These are phyloP conservation scores for Plantago elongata DNA, from an alignment of 257 asterid genomes.

Conservation along the genomic window DNA sequence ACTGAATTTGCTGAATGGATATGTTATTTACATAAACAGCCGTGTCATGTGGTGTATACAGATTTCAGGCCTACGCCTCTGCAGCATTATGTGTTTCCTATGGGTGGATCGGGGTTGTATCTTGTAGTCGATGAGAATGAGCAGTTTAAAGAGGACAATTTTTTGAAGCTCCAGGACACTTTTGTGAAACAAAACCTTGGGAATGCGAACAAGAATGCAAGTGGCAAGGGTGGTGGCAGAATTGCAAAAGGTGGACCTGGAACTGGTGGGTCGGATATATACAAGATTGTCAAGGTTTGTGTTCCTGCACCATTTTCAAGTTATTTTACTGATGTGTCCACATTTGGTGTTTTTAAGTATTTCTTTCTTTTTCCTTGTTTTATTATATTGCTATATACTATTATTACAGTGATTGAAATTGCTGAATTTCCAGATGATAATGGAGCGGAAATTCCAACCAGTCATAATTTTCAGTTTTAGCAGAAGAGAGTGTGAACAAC, in stretches of 20 bases:
- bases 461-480: conserved; percentile 97
- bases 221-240: conserved; percentile 59
- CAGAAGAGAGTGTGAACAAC: conserved; percentile 97
- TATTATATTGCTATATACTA: not conserved
- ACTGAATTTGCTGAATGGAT: conserved; percentile 99
- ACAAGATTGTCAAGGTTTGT: conserved; percentile 89
- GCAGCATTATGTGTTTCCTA: conserved; percentile 91
- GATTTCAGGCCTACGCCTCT: conserved; percentile 97
- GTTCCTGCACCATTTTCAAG: not conserved
- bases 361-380: not conserved
- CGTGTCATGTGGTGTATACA: conserved; percentile 94
- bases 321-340: too few species aligned
- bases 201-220: conserved; percentile 48
- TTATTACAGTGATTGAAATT: not conserved
- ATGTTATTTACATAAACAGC: conserved; percentile 88
- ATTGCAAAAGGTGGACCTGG: conserved; percentile 66
- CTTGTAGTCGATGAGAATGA: conserved; percentile 95
- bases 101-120: conserved; percentile 93
- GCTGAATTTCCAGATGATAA: conserved; percentile 68
- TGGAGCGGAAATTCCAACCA: conserved; percentile 95
- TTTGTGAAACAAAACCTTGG: conserved; percentile 47
- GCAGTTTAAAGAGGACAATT: conserved; percentile 87
- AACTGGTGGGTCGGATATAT: conserved; percentile 78
- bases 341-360: too few species aligned
- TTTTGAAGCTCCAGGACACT: conserved; percentile 77